Percentiles rank a stretch among this genome's conserved stretches.
Conservation (phyloP, 768 basidiomycete genomes). For the Gyrodon lividus region DNA sequence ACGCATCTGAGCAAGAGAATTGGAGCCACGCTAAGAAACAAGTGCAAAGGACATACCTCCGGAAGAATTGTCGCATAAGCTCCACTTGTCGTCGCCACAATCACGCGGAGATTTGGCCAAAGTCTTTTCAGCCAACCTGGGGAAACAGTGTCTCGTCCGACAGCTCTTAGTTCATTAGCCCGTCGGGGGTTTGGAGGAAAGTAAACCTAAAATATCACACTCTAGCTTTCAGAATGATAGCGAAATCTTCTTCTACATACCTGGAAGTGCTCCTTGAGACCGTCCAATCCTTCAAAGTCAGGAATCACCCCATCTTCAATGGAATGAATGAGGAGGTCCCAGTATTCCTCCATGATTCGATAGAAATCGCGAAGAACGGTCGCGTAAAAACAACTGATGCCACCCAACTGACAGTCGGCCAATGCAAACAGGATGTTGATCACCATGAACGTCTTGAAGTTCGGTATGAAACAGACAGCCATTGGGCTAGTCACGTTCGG, state of each 20-base stretch:
- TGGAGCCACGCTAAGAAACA: background rate
- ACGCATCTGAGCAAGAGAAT: background rate
- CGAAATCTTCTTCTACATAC: background rate
- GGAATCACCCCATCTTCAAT: conserved; percentile 7
- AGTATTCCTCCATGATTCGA: conserved; percentile 4
- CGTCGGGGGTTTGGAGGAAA: conserved; percentile 4
- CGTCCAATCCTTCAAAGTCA: background rate
- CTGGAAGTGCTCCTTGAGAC: background rate
- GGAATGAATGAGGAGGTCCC: conserved; percentile 1
- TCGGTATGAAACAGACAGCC: background rate
- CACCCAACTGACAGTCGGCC: background rate
- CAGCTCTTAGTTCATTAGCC: background rate
- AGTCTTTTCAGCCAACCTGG: conserved; percentile 1
- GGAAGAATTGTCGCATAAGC: conserved; percentile 1
- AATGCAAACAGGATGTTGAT: conserved; percentile 9
- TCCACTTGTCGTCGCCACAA: conserved; percentile 1
- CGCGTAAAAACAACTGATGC: background rate
- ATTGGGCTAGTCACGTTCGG: background rate
- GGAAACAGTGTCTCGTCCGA: background rate
- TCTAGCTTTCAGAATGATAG: background rate
- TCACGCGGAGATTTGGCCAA: conserved; percentile 1
- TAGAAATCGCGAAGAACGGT: conserved; percentile 1
- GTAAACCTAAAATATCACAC: background rate
- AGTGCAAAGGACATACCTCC: background rate
- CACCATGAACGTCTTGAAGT: conserved; percentile 8